These are phyloP conservation scores for Porcisia hertigi DNA, from an alignment of 208 protist genomes.

Conservation along the genomic window DNA sequence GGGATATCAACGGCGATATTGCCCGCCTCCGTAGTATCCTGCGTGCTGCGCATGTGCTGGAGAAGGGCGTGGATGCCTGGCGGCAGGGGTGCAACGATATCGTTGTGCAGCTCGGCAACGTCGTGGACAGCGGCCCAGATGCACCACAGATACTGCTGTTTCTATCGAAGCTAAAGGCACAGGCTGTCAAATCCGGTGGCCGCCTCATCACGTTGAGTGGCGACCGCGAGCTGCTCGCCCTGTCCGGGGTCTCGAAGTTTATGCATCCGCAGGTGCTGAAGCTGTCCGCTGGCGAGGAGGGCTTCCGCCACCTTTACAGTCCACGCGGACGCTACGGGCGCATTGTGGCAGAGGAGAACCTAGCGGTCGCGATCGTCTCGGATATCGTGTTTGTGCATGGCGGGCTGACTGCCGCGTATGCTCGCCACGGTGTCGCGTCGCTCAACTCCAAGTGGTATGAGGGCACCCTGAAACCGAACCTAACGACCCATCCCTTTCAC, in stretches of 20 bases:
- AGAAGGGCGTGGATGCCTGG: conserved; percentile 33
- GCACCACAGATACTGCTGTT: conserved; percentile 43
- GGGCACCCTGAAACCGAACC: neutral
- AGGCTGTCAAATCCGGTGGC: conserved; percentile 45
- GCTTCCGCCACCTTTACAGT: conserved; percentile 29
- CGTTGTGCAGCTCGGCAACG: conserved; percentile 75
- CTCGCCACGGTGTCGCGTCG: conserved; percentile 22
- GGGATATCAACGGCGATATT: conserved; percentile 67
- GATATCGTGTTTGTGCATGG: conserved; percentile 67
- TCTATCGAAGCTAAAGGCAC: conserved; percentile 23
- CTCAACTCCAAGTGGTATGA: conserved; percentile 39
- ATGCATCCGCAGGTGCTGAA: conserved; percentile 19
- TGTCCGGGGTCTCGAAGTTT: conserved; percentile 20
- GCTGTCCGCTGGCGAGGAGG: conserved; percentile 25
- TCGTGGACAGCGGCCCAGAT: conserved; percentile 56
- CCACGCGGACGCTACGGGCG: conserved; percentile 42
- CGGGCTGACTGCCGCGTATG: conserved; percentile 41
- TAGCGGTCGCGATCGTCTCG: conserved; percentile 24
- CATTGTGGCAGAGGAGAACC: conserved; percentile 40
- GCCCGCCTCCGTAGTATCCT: conserved; percentile 36
- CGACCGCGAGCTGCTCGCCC: conserved; percentile 65
- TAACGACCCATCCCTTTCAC: conserved; percentile 19
- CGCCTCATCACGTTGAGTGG: conserved; percentile 62
- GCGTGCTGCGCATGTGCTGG: conserved; percentile 41
- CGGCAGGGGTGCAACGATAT: conserved; percentile 34